Base-by-base conservation (phyloP, 345 rosid species). In the Isatis tinctoria region DNA sequence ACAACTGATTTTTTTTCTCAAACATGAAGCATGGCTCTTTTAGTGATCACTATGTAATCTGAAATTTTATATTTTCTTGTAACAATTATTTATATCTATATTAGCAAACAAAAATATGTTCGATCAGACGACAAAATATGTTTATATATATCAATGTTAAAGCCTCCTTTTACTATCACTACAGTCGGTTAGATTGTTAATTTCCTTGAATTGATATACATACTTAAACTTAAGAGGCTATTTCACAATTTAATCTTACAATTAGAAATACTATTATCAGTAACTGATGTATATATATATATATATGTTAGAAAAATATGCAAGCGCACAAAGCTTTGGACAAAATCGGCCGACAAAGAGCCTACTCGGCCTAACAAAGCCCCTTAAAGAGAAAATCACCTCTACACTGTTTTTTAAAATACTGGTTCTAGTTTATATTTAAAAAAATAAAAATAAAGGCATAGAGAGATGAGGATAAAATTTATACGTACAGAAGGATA, bases 401-500 rank as follows among this genome's bases (percentile, higher is more conserved):
- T 22, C 41, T n/a, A 59, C 20, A 44, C 16, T 10, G 16, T 8
- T 40, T 54, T 40, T 5, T 14, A 3, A 9, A 36, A 36, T 4
- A 27, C 32, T 49, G 32, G 27, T 47, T 28, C 2, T 52, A 51
- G 48, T 67, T 8, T 33, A 52, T 64, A 3, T 63, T 41, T 6
- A n/a, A 4, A 65, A 30, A 8, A n/a, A 4, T 57, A 30, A 8
- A 12, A 2, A 0, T 17, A 13, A 58, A 54, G 2, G 60, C 60
- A 59, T 24, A 52, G 14, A 48, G 78, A 67, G 61, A 67, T 61
- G 3, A 69, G 65, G 33, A 63, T 40, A 33, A 33, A 28, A 3
- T 20, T 53, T 18, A 30, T 28, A 75, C 84, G 53, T 84, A 94
- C 99, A 64, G 99, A 92, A 65, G 99, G 99, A 79, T 95, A 95